Evolutionary conservation across 2,329 filamentous ascomycete species (phyloP).

Genomic region (Ilyonectria sp.): DNA sequence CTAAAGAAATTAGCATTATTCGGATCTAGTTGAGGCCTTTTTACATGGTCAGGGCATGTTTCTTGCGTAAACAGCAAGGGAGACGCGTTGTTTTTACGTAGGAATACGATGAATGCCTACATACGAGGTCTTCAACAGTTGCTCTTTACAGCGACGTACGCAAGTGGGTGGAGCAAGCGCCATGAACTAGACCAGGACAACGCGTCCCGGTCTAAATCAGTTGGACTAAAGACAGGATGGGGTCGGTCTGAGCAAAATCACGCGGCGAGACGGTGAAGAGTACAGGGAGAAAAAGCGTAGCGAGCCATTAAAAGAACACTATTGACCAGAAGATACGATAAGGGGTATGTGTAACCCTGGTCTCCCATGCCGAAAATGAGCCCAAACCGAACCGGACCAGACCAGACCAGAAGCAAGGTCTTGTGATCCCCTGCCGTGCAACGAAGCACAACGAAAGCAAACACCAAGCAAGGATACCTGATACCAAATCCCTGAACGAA

Average conservation of each 20-base stretch:
- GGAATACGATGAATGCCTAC: too few relatives aligned
- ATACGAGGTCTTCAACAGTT: too few relatives aligned
- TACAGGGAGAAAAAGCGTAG: conserved; percentile 19
- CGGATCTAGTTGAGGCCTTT: too few relatives aligned
- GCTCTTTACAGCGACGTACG: too few relatives aligned
- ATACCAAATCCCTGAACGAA: conserved; percentile 18
- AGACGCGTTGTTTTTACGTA: too few relatives aligned
- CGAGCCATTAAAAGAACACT: conserved; percentile 38
- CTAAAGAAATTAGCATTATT: too few relatives aligned
- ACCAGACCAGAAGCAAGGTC: conserved; percentile 16
- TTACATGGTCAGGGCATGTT: too few relatives aligned
- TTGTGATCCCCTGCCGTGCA: conserved; percentile 33
- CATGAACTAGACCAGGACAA: not conserved
- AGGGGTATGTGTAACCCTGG: conserved; percentile 50
- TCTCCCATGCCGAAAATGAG: conserved; percentile 36
- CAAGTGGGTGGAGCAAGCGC: not conserved
- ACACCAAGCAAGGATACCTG: conserved; percentile 14
- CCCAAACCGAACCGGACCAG: conserved; percentile 24
- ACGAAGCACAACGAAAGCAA: conserved; percentile 11
- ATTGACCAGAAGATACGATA: conserved; percentile 47
- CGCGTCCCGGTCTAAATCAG: conserved; percentile 1
- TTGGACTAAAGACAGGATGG: not conserved
- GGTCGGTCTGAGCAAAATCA: not conserved
- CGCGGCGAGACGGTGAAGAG: conserved; percentile 9
- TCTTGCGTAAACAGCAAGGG: too few relatives aligned